phyloP scores from a whole-genome alignment of 768 basidiomycete species.

The Piloderma croceum region DNA sequence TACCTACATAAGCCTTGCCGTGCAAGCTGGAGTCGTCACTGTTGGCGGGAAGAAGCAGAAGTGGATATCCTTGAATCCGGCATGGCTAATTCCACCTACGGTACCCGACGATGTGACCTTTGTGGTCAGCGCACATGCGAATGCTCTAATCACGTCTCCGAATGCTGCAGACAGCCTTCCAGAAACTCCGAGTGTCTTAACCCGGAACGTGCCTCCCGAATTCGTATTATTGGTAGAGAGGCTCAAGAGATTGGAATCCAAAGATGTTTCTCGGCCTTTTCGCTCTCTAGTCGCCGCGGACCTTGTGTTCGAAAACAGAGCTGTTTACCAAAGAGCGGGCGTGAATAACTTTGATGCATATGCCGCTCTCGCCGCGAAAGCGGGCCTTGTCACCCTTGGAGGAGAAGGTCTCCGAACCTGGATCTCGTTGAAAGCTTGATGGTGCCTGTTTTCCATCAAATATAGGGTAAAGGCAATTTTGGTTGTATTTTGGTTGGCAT shows the following conservation, averaged over 20 bases:
- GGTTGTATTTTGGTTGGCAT: too few relatives aligned
- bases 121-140: too few relatives aligned
- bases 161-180: too few relatives aligned
- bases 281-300: not conserved
- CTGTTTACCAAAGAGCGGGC: conserved; percentile 21
- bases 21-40: too few relatives aligned
- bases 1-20: too few relatives aligned
- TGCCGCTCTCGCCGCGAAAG: conserved; percentile 19
- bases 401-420: not conserved
- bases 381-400: conserved; percentile 17
- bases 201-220: not conserved
- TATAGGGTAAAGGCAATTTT: too few relatives aligned
- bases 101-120: too few relatives aligned
- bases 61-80: too few relatives aligned
- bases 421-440: not conserved
- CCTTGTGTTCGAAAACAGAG: not conserved
- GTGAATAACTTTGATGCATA: conserved; percentile 24
- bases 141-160: too few relatives aligned
- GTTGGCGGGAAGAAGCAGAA: too few relatives aligned
- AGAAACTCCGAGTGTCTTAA: too few relatives aligned
- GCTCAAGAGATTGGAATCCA: not conserved
- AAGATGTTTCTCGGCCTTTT: not conserved
- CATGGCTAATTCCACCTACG: too few relatives aligned
- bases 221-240: not conserved
- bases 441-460: not conserved